phyloP scores from a whole-genome alignment of 495 filamentous ascomycete species.

The Penicillium soppii region DNA sequence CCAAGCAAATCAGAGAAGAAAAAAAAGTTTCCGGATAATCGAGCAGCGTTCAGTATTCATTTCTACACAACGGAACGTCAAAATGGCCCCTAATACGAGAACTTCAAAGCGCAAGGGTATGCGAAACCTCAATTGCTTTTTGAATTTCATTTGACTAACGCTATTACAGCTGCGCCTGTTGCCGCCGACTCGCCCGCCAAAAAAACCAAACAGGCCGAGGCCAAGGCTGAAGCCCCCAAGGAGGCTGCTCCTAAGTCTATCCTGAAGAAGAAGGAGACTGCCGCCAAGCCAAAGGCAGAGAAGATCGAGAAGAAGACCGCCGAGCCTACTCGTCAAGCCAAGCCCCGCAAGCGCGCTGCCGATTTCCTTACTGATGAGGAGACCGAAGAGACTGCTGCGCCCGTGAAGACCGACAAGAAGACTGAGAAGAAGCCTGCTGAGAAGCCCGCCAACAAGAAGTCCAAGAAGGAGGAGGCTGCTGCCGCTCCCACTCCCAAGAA shows the following conservation, averaged over 20 bases:
- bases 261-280: constrained; percentile 37
- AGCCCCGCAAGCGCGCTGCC: constrained; percentile 55
- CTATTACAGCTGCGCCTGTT: constrained; percentile 33
- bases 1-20: constrained; percentile 27
- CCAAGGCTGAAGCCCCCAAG: constrained; percentile 28
- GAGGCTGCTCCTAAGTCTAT: constrained; percentile 34
- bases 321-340: constrained; percentile 34
- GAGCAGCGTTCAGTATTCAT: constrained; percentile 21
- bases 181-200: constrained; percentile 56
- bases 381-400: constrained; percentile 27
- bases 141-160: constrained; percentile 5
- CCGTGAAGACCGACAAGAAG: constrained; percentile 22
- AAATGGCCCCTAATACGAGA: constrained; percentile 70
- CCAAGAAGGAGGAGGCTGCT: constrained; percentile 39
- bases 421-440: constrained; percentile 25
- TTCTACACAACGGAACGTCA: constrained; percentile 19
- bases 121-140: constrained; percentile 10
- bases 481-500: constrained; percentile 33
- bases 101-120: constrained; percentile 74
- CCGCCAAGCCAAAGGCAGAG: constrained; percentile 19
- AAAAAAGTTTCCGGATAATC: constrained; percentile 38
- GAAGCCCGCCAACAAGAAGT: constrained; percentile 34
- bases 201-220: constrained; percentile 55
- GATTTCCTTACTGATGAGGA: constrained; percentile 51
- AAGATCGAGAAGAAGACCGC: constrained; percentile 25